These are phyloP conservation scores for Didymella keratinophila DNA, from an alignment of 2,329 filamentous ascomycete species.

Conservation along the genomic window DNA sequence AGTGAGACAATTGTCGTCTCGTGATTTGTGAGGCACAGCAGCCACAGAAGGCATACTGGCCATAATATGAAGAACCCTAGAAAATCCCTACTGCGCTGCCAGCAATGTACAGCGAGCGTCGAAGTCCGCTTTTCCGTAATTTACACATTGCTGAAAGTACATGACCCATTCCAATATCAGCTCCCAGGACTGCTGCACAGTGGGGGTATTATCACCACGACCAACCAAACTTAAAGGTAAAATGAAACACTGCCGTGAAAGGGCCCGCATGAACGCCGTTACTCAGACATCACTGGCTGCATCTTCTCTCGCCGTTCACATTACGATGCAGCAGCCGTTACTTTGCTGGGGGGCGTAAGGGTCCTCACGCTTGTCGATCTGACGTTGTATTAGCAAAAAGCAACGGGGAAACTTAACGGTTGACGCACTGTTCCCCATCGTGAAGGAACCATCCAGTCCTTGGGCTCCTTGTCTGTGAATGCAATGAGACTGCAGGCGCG, in stretches of 20 bases:
- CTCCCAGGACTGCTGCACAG: constrained; percentile 42
- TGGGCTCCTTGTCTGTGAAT: constrained; percentile 92
- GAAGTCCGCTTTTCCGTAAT: constrained; percentile 43
- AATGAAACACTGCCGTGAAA: constrained; percentile 49
- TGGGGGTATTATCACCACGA: constrained; percentile 50
- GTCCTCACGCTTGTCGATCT: constrained; percentile 93
- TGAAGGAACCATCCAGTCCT: constrained; percentile 98
- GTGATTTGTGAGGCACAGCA: constrained; percentile 40
- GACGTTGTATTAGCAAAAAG: constrained; percentile 32
- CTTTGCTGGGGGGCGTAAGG: constrained; percentile 97
- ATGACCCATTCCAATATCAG: constrained; percentile 41
- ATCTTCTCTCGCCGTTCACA: constrained; percentile 65
- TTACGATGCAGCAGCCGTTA: constrained; percentile 91
- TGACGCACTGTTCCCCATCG: constrained; percentile 82
- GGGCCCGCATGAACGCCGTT: constrained; percentile 50
- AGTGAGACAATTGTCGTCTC: constrained; percentile 37
- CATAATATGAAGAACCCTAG: constrained; percentile 28
- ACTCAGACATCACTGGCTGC: constrained; percentile 46
- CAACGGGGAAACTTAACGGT: not conserved
- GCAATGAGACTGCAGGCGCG: constrained; percentile 78
- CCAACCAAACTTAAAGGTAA: constrained; percentile 36
- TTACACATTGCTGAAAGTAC: constrained; percentile 53
- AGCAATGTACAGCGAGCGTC: constrained; percentile 33
- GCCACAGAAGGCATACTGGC: constrained; percentile 30
- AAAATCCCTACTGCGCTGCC: constrained; percentile 40